Evolutionary conservation across 306 rosid species (phyloP).

Genomic region (apple (Malus domestica)): ASM211411v1 NC_041803.1:1816001-1816500

Average conservation of each 20-base stretch:
- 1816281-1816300: conserved; percentile 59
- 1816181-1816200: conserved; percentile 35
- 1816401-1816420: conserved; percentile 50
- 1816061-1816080: too few species aligned
- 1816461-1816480: conserved; percentile 35
- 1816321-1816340: conserved; percentile 49
- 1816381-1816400: conserved; percentile 61
- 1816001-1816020: too few species aligned
- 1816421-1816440: conserved; percentile 50
- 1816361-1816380: conserved; percentile 63
- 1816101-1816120: not conserved
- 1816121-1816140: conserved; percentile 9
- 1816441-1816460: conserved; percentile 48
- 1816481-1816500: conserved; percentile 38
- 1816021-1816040: too few species aligned
- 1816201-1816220: conserved; percentile 45
- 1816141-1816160: conserved; percentile 35
- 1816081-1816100: too few species aligned
- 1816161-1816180: conserved; percentile 44
- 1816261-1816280: conserved; percentile 52
- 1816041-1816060: too few species aligned
- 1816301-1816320: conserved; percentile 59
- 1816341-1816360: conserved; percentile 44
- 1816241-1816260: conserved; percentile 43
- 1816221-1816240: conserved; percentile 29